Percentiles rank a stretch among this genome's conserved stretches.
phyloP scores from a whole-genome alignment of 2,329 filamentous ascomycete genomes.

The Lomentospora prolificans region DNA sequence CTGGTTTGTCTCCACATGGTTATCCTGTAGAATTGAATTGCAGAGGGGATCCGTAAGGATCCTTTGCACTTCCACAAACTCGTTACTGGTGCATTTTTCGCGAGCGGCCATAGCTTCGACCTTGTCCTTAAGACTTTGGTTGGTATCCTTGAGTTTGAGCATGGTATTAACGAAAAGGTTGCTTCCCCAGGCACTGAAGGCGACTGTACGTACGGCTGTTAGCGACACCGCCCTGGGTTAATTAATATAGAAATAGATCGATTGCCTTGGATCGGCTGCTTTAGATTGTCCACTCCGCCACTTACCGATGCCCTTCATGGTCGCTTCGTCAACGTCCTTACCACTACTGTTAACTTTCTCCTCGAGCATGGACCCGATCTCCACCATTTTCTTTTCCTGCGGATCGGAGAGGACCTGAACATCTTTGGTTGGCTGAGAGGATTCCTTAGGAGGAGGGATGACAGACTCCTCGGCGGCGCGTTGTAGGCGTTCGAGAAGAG shows the following conservation, averaged over 20 bases:
- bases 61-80: slow-evolving; percentile 3
- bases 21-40: neutral
- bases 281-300: neutral
- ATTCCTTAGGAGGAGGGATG: neutral
- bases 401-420: neutral
- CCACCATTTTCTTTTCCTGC: neutral
- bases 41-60: neutral
- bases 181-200: slow-evolving; percentile 30
- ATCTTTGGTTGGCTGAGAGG: neutral
- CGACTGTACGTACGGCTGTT: neutral
- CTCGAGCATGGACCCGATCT: slow-evolving; percentile 3
- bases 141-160: slow-evolving; percentile 8
- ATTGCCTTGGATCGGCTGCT: no score
- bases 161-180: slow-evolving; percentile 30
- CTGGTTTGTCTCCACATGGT: neutral
- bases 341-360: neutral
- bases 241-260: no score
- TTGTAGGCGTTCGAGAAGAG: neutral
- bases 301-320: neutral
- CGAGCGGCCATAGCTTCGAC: slow-evolving; percentile 1
- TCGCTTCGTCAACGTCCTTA: neutral
- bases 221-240: neutral
- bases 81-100: slow-evolving; percentile 6
- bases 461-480: neutral
- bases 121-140: slow-evolving; percentile 2